phyloP scores from a whole-genome alignment of 257 asterid species.

The Solanum peruvianum region DNA sequence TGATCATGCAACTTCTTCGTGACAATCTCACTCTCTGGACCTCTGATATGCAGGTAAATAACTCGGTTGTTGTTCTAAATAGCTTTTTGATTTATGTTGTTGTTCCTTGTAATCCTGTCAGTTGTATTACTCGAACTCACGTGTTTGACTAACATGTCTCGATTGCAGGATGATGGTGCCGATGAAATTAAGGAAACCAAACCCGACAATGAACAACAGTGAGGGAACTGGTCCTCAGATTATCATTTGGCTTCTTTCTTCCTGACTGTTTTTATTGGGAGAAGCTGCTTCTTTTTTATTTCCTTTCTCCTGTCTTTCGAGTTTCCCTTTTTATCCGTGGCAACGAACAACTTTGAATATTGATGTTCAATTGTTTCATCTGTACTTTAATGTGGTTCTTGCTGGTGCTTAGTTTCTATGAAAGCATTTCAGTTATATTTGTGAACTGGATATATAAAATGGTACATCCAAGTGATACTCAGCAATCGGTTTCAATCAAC shows the following conservation, averaged over 20 bases:
- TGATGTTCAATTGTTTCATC: background rate
- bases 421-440: background rate
- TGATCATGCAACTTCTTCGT: slow-evolving; percentile 50
- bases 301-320: background rate
- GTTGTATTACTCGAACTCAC: background rate
- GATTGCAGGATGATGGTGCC: slow-evolving; percentile 37
- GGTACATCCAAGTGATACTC: background rate
- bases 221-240: slow-evolving; percentile 4
- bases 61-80: background rate
- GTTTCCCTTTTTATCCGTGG: background rate
- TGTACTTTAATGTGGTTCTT: background rate
- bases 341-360: background rate
- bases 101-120: background rate
- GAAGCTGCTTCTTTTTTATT: slow-evolving; percentile 11
- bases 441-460: background rate
- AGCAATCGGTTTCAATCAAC: background rate
- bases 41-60: slow-evolving; percentile 42
- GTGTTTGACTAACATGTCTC: background rate
- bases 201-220: slow-evolving; percentile 29
- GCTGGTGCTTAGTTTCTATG: background rate
- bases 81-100: background rate
- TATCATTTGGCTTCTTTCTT: slow-evolving; percentile 3
- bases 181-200: slow-evolving; percentile 44
- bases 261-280: slow-evolving; percentile 3
- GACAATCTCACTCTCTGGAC: slow-evolving; percentile 52